Evolutionary conservation across 306 rosid genomes (phyloP).

Genomic region (Pterocarpus santalinus): DNA sequence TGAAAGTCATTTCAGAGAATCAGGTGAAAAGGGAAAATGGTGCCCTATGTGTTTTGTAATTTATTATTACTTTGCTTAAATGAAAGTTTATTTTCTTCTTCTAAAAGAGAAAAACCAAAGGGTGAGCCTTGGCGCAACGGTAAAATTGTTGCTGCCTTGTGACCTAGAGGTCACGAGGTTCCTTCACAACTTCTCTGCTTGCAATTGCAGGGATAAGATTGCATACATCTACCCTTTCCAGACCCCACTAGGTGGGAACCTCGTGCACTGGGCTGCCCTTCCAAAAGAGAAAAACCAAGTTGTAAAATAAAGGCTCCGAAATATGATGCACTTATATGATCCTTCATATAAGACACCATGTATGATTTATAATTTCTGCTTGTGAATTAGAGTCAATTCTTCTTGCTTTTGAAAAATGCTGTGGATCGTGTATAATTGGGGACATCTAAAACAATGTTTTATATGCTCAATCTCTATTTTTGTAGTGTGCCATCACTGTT

Average conservation of each 20-base stretch:
- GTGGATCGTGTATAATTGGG: slow-evolving; percentile 12
- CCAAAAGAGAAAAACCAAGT: too few relatives aligned
- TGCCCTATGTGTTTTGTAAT: slow-evolving; percentile 30
- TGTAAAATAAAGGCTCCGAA: slow-evolving; percentile 19
- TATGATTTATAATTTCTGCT: slow-evolving; percentile 20
- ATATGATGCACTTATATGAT: neutral
- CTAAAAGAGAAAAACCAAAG: neutral
- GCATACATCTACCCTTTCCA: too few relatives aligned
- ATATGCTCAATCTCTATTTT: slow-evolving; percentile 27
- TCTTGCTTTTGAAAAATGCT: slow-evolving; percentile 22
- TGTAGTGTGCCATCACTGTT: slow-evolving; percentile 8
- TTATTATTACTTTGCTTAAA: slow-evolving; percentile 15
- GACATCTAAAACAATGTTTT: slow-evolving; percentile 28
- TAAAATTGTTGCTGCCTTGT: too few relatives aligned
- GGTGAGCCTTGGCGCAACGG: too few relatives aligned
- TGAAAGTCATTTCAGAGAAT: slow-evolving; percentile 72
- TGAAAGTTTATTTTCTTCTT: slow-evolving; percentile 13
- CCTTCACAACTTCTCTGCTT: too few relatives aligned
- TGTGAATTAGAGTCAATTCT: slow-evolving; percentile 28
- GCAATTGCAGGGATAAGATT: neutral
- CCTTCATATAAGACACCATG: slow-evolving; percentile 2
- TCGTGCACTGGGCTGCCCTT: too few relatives aligned
- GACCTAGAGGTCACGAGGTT: too few relatives aligned
- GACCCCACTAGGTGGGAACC: too few relatives aligned
- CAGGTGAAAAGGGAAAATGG: slow-evolving; percentile 65